Evolutionary conservation across 306 rosid genomes (phyloP).

Genomic region (Vigna radiata): DNA sequence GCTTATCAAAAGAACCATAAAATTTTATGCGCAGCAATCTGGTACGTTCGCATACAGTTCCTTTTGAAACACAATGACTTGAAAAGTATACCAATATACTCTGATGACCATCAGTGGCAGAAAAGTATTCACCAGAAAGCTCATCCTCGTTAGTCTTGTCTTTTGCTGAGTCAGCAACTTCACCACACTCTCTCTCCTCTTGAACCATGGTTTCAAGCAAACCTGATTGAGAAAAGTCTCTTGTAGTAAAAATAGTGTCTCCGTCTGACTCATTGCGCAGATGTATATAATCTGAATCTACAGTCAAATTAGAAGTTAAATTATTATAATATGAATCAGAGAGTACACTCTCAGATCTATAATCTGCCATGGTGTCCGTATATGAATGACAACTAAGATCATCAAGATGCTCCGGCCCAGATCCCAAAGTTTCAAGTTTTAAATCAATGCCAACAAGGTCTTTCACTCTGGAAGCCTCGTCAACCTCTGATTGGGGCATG

Average conservation of each 20-base stretch:
- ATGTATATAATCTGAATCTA: conserved; percentile 45
- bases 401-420: conserved; percentile 49
- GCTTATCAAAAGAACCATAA: conserved; percentile 93
- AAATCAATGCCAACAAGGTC: conserved; percentile 48
- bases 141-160: conserved; percentile 68
- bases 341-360: conserved; percentile 43
- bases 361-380: conserved; percentile 49
- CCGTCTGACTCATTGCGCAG: conserved; percentile 52
- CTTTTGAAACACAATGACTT: conserved; percentile 84
- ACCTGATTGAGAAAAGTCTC: conserved; percentile 56
- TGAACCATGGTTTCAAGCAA: conserved; percentile 52
- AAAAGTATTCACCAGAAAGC: conserved; percentile 79
- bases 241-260: conserved; percentile 35
- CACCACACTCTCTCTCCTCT: conserved; percentile 56
- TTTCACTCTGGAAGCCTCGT: conserved; percentile 47
- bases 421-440: conserved; percentile 54
- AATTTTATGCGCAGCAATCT: conserved; percentile 93
- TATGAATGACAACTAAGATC: conserved; percentile 53
- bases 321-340: conserved; percentile 52
- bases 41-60: conserved; percentile 83
- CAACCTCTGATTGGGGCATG: conserved; percentile 52
- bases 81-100: conserved; percentile 96
- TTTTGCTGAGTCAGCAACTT: conserved; percentile 46
- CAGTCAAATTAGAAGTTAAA: conserved; percentile 49
- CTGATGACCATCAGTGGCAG: conserved; percentile 85